These are phyloP conservation scores for Quercus dentata DNA, from an alignment of 306 rosid species.

Conservation along the genomic window DNA sequence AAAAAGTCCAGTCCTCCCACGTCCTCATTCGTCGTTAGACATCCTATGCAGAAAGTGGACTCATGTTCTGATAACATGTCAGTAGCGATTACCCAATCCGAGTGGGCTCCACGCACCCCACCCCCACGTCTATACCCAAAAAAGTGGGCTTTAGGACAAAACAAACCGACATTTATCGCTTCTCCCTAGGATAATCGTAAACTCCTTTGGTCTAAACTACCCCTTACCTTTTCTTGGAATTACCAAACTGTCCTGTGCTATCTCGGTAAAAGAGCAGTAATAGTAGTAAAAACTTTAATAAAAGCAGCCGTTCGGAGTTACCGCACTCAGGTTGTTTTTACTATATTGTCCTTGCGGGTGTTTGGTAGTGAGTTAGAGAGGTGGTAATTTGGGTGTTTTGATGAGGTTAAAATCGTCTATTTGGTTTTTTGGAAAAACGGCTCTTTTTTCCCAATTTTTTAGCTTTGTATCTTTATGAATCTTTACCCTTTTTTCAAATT, in stretches of 20 bases:
- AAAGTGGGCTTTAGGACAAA: neutral
- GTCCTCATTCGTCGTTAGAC: neutral
- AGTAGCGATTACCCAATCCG: neutral
- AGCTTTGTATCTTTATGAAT: conserved; percentile 3
- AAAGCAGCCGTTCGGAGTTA: neutral
- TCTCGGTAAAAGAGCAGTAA: neutral
- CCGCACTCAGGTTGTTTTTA: neutral
- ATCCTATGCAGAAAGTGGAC: neutral
- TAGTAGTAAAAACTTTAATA: too few species aligned
- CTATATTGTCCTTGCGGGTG: neutral
- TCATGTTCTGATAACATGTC: neutral
- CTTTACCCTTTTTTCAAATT: conserved; percentile 10
- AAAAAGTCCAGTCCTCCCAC: too few species aligned
- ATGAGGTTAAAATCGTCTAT: neutral
- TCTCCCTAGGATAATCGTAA: neutral
- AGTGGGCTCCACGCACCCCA: neutral
- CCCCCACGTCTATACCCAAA: neutral
- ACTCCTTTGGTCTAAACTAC: neutral
- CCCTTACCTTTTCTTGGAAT: neutral
- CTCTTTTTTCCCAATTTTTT: neutral
- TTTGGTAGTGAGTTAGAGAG: neutral
- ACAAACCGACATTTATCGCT: conserved; percentile 24
- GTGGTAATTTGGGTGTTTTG: neutral
- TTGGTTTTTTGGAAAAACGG: neutral
- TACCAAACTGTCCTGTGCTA: neutral